Percentiles rank a stretch among this genome's conserved stretches.
These are phyloP conservation scores for Thamnidium elegans DNA, from an alignment of 192 early-diverging fungal species.

Conservation along the genomic window DNA sequence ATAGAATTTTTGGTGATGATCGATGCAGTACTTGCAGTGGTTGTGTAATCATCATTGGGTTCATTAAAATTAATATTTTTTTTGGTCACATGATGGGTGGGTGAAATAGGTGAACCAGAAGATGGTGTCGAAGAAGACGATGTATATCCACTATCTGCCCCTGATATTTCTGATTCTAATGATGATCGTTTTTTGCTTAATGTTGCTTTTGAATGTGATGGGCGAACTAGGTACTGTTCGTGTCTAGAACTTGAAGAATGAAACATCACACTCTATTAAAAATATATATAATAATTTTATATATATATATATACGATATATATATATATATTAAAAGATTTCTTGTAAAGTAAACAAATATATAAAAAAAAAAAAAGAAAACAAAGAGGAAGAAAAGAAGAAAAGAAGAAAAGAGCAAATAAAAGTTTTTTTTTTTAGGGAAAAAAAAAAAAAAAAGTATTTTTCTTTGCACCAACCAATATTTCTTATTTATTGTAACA, in stretches of 20 bases:
- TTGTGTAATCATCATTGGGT: neutral
- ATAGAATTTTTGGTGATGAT: neutral
- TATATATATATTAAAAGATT: neutral
- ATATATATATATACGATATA: too few relatives aligned
- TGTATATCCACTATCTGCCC: slow-evolving; percentile 33
- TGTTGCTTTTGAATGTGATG: neutral
- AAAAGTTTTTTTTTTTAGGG: slow-evolving; percentile 5
- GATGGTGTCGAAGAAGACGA: slow-evolving; percentile 24
- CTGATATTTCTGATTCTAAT: slow-evolving; percentile 21
- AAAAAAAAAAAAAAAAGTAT: neutral
- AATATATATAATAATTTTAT: too few relatives aligned
- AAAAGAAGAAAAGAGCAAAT: neutral
- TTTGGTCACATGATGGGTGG: neutral
- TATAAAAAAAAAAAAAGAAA: slow-evolving; percentile 10
- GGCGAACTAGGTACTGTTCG: slow-evolving; percentile 25
- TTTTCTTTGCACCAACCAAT: slow-evolving; percentile 13
- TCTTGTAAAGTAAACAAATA: too few relatives aligned
- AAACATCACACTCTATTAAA: slow-evolving; percentile 7
- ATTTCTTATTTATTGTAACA: neutral
- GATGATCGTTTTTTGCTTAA: slow-evolving; percentile 18
- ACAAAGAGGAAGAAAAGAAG: neutral
- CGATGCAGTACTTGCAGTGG: neutral
- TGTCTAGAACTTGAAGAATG: slow-evolving; percentile 27
- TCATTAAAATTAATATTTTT: neutral
- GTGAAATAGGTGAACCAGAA: neutral